These are phyloP conservation scores for Kuraishia ogatae DNA, from an alignment of 805 yeast genomes.

Conservation along the genomic window DNA sequence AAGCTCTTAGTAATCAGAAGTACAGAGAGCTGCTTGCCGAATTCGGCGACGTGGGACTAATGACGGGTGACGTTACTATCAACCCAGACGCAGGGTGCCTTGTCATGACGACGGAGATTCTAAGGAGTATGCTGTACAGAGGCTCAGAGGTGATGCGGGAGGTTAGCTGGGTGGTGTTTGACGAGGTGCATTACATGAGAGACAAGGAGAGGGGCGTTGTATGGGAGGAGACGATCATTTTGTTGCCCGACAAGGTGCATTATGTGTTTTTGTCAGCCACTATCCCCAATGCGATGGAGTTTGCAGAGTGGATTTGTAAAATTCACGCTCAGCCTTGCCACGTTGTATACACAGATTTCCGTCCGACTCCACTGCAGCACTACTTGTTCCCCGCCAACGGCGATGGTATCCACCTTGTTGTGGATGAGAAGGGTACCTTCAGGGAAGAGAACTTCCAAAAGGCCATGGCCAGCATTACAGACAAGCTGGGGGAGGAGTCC, in stretches of 20 bases:
- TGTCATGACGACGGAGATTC: slow-evolving; percentile 98
- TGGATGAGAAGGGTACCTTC: slow-evolving; percentile 92
- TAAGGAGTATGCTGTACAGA: slow-evolving; percentile 91
- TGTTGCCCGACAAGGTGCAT: slow-evolving; percentile 92
- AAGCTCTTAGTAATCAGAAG: slow-evolving; percentile 90
- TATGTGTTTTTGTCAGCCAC: slow-evolving; percentile 94
- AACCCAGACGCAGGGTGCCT: slow-evolving; percentile 97
- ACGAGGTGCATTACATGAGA: slow-evolving; percentile 98
- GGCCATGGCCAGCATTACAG: slow-evolving; percentile 92
- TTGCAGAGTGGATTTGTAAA: slow-evolving; percentile 97
- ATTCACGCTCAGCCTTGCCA: slow-evolving; percentile 96
- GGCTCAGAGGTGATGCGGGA: slow-evolving; percentile 98
- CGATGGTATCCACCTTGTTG: slow-evolving; percentile 94
- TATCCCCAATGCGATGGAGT: slow-evolving; percentile 96
- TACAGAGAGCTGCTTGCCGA: slow-evolving; percentile 88
- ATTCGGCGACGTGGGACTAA: slow-evolving; percentile 93
- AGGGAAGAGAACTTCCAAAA: slow-evolving; percentile 97
- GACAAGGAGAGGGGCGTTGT: slow-evolving; percentile 98
- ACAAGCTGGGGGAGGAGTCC: slow-evolving; percentile 79
- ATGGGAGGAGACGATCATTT: slow-evolving; percentile 97
- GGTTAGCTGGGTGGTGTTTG: slow-evolving; percentile 97
- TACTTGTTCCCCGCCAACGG: slow-evolving; percentile 98
- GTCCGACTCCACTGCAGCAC: slow-evolving; percentile 98
- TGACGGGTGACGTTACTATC: slow-evolving; percentile 99
- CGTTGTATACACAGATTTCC: slow-evolving; percentile 95